Evolutionary conservation across 2,329 filamentous ascomycete species (phyloP), one percentile per base, ranked within the genome.

Genomic region (Teratosphaeria viscida): DNA sequence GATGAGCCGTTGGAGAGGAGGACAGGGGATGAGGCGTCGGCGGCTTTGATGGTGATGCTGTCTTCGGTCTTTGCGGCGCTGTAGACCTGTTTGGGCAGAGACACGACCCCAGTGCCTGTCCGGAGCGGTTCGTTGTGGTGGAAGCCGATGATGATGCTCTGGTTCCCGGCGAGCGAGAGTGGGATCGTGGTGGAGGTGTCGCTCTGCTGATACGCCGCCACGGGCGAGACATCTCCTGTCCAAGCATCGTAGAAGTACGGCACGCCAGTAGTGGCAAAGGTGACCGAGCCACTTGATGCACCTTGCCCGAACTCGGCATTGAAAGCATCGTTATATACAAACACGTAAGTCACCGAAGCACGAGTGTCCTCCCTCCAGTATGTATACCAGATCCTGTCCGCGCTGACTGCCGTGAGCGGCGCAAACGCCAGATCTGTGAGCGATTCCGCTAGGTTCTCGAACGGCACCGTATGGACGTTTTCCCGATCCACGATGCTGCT

Each of bases 191-290:
- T 43, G 11, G 37, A 43, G 4, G 62, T 65, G 2, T 66, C 58
- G 2, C 59, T 65, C 8, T 67, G 61, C n/a, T 68, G 65, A 59
- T 77, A 77, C 3, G 67, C 63, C 1, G 70, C 52, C 23, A 77
- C 60, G 0, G 71, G 71, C 3, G 59, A 70, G 29, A 67, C 57
- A 5, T 67, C 64, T 7, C 77, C 78, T 1, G 75, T 77, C 74
- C 76, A 80, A 3, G 75, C 73, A 63, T 80, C 68, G 57, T 74
- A 73, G 34, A 68, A 35, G 61, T 73, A 76, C 3, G 77, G 76
- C 5, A 62, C 66, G 27, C 67, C 70, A 16, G 64, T 72, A 12
- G 62, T 68, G 19, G 63, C 61, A 47, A 76, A 71, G 1, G 62
- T 64, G 35, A 76, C 63, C 10, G 55, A 63, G 5, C 71, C 72